These are phyloP conservation scores for Candida koratica DNA, from an alignment of 805 yeast genomes.

Conservation along the genomic window DNA sequence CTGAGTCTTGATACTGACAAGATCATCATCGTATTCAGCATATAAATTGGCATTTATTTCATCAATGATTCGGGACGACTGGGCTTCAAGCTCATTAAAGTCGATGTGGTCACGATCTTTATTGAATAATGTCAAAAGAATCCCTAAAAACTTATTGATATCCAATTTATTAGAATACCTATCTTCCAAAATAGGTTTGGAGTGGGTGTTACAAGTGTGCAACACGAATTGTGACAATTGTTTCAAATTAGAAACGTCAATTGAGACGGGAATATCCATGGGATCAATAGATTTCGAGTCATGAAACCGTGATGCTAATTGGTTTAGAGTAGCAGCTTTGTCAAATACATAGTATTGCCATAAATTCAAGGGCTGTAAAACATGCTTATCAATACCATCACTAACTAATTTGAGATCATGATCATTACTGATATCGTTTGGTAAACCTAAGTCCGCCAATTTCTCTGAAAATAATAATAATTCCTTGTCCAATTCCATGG, in stretches of 20 bases:
- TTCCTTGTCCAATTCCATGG: slow-evolving; percentile 76
- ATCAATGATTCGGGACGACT: slow-evolving; percentile 58
- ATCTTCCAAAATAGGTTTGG: slow-evolving; percentile 42
- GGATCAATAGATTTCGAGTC: slow-evolving; percentile 17
- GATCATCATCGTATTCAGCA: slow-evolving; percentile 70
- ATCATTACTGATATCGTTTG: slow-evolving; percentile 47
- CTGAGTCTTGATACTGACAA: slow-evolving; percentile 60
- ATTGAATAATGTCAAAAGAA: slow-evolving; percentile 35
- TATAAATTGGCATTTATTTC: slow-evolving; percentile 75
- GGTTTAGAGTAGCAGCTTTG: slow-evolving; percentile 39
- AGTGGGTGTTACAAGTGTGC: slow-evolving; percentile 36
- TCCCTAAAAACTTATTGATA: slow-evolving; percentile 45
- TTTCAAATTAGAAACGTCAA: slow-evolving; percentile 34
- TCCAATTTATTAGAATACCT: slow-evolving; percentile 57
- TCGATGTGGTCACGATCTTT: slow-evolving; percentile 14
- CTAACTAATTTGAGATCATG: slow-evolving; percentile 58
- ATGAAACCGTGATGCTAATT: slow-evolving; percentile 37
- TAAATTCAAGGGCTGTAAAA: slow-evolving; percentile 58
- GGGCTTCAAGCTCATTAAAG: slow-evolving; percentile 24
- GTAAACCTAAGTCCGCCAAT: slow-evolving; percentile 56
- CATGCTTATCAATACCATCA: slow-evolving; percentile 67
- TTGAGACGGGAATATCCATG: slow-evolving; percentile 42
- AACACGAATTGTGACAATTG: slow-evolving; percentile 49
- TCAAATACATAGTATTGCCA: slow-evolving; percentile 89
- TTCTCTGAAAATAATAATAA: slow-evolving; percentile 61